Evolutionary conservation across 805 yeast genomes (phyloP), one percentile per base, ranked within the genome.

Genomic region (Debaryomyces prosopidis): DNA sequence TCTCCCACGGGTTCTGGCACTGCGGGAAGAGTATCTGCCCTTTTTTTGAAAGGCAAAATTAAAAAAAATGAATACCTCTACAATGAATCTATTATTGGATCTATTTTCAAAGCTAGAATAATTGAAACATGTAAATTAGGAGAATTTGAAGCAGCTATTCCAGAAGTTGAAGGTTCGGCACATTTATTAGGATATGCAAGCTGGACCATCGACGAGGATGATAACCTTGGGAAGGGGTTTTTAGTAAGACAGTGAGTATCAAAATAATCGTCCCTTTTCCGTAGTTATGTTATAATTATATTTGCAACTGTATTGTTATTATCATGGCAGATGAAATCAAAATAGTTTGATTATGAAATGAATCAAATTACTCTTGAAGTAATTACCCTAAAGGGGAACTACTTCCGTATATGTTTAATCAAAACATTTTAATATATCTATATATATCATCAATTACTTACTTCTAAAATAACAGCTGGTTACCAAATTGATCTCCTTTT

Each of bases 1-100:
- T 60, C 64, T 2, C 60, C 64, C 1, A 55, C 60, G 47, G 64
- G 64, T 11, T 58, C 63, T 2, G 59, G 61, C 10, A 58, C 64
- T 1, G 60, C 62, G 5, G 64, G 63, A 2, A 46, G 62, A 30
- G 47, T 52, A 2, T 60, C 60, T 0, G 51, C 48, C 27, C 46
- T 57, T 4, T 57, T 43, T 28, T 41, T 58, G 26, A 49, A 52
- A 16, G 51, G 51, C 1, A 20, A 37, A 18, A 23, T 56, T 4
- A 14, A 39, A 0, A 23, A 20, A 2, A 43, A 48, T 0, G 7
- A 46, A 16, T 33, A 8, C 1, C 52, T 50, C 38, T 52, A 53
- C 14, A 59, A 59, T 43, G 58, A 59, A 42, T 58, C 64, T 5
- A 47, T 59, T 4, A 55, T 59, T 14, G 63, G 64, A 2, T 48